Percentiles rank a stretch among this genome's conserved stretches.
These are phyloP conservation scores for Podaxis sp. DNA, from an alignment of 768 basidiomycete species.

Conservation along the genomic window DNA sequence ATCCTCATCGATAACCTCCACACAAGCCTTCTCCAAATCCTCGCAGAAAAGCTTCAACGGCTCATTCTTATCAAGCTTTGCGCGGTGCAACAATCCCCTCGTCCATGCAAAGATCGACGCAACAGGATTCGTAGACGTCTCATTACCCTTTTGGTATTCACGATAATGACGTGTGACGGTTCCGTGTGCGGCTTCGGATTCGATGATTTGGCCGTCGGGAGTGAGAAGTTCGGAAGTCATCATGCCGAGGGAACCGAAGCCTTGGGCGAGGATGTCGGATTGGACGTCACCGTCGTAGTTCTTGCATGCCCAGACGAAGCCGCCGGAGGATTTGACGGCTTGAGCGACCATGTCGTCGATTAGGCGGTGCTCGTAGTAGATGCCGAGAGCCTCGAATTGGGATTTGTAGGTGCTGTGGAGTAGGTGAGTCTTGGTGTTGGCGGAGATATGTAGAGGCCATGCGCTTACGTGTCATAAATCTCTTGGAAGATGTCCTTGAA, in stretches of 20 bases:
- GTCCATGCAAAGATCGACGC: constrained; percentile 99
- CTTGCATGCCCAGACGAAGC: constrained; percentile 78
- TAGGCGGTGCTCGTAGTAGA: constrained; percentile 95
- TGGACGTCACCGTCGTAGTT: constrained; percentile 88
- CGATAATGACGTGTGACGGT: constrained; percentile 97
- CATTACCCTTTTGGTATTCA: constrained; percentile 95
- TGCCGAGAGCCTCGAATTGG: constrained; percentile 65
- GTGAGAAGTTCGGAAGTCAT: constrained; percentile 97
- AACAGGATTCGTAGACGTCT: constrained; percentile 98
- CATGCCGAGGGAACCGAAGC: constrained; percentile 96
- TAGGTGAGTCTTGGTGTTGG: background rate
- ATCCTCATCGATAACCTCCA: constrained; percentile 89
- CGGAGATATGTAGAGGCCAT: background rate
- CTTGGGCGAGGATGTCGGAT: constrained; percentile 95
- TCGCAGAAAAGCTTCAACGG: constrained; percentile 71
- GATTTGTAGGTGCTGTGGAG: constrained; percentile 60
- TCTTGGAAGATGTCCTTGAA: constrained; percentile 99
- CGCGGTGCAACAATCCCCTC: constrained; percentile 88
- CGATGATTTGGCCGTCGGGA: constrained; percentile 89
- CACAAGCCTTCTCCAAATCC: constrained; percentile 82
- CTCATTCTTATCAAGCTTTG: constrained; percentile 86
- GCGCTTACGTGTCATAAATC: constrained; percentile 72
- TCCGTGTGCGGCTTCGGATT: constrained; percentile 95
- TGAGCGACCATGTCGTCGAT: constrained; percentile 99
- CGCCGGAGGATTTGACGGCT: constrained; percentile 93